A percentile compares a stretch with the other conserved stretches of the same genome.
Evolutionary conservation across 192 early-diverging fungal genomes (phyloP).

Genomic region (Paraglomus occultum): DNA sequence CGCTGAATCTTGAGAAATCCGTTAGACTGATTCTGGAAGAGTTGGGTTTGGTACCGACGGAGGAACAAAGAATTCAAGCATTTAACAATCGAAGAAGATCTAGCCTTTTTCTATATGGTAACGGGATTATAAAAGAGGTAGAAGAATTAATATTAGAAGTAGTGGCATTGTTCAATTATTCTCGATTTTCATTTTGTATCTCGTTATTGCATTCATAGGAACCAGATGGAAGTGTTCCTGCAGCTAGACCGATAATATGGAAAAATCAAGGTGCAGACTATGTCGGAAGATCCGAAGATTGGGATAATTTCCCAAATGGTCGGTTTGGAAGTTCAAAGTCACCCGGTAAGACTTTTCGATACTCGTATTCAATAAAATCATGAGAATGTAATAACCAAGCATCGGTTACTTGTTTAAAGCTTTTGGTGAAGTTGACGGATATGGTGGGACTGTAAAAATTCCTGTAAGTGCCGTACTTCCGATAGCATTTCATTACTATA

Average conservation of each 20-base stretch:
- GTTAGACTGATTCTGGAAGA: conserved; percentile 73
- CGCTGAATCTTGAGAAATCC: conserved; percentile 75
- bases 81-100: conserved; percentile 8
- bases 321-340: conserved; percentile 84
- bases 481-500: too few species aligned
- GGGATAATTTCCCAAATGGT: conserved; percentile 93
- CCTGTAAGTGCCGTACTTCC: conserved; percentile 27
- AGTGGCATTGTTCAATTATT: not conserved
- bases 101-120: conserved; percentile 26
- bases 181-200: not conserved
- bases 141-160: not conserved
- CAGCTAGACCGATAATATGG: conserved; percentile 59
- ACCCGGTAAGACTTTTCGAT: conserved; percentile 40
- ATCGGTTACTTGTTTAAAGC: conserved; percentile 29
- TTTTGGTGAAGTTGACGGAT: conserved; percentile 62
- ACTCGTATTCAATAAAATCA: not conserved
- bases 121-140: not conserved
- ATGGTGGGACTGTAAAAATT: conserved; percentile 61
- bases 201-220: not conserved
- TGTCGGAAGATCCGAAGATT: conserved; percentile 65
- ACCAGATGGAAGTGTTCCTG: not conserved
- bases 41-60: conserved; percentile 58
- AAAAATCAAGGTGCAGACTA: conserved; percentile 39
- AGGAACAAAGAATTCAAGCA: not conserved
- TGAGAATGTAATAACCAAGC: not conserved